Percentiles rank a stretch among this genome's conserved stretches.
Conservation (phyloP, 805 yeast species). For the Zygosaccharomyces bailii region DNA sequence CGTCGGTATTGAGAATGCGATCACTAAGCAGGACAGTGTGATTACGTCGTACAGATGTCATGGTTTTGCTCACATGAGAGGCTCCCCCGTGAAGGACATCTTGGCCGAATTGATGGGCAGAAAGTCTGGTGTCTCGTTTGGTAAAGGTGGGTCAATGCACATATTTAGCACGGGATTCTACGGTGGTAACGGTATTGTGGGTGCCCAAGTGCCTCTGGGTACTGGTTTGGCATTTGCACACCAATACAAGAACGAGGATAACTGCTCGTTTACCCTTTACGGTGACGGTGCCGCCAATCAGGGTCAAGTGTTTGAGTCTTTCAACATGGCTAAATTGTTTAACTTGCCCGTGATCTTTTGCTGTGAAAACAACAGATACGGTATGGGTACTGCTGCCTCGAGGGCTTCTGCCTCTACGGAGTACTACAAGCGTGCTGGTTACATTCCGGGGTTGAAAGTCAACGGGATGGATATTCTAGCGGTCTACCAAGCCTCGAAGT, state of each 20-base stretch:
- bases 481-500: constrained; percentile 90
- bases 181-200: constrained; percentile 99
- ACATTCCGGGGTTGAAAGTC: constrained; percentile 96
- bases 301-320: constrained; percentile 97
- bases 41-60: constrained; percentile 99
- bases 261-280: constrained; percentile 83
- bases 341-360: constrained; percentile 90
- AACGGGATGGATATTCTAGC: constrained; percentile 99
- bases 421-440: constrained; percentile 98
- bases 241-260: constrained; percentile 78
- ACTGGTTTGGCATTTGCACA: constrained; percentile 98
- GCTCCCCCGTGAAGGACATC: constrained; percentile 84
- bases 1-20: constrained; percentile 96
- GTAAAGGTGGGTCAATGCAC: constrained; percentile 99
- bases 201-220: constrained; percentile 98
- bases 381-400: constrained; percentile 98
- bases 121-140: constrained; percentile 90
- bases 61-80: constrained; percentile 96
- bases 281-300: constrained; percentile 99
- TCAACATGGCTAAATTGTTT: constrained; percentile 99
- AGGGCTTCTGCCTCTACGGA: constrained; percentile 96
- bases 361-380: constrained; percentile 98
- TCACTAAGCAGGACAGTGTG: constrained; percentile 76
- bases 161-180: constrained; percentile 93
- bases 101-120: constrained; percentile 96